Evolutionary conservation across 2,329 filamentous ascomycete species (phyloP), one percentile per base, ranked within the genome.

Genomic region (Nothophaeocryptopus gaeumannii): DNA sequence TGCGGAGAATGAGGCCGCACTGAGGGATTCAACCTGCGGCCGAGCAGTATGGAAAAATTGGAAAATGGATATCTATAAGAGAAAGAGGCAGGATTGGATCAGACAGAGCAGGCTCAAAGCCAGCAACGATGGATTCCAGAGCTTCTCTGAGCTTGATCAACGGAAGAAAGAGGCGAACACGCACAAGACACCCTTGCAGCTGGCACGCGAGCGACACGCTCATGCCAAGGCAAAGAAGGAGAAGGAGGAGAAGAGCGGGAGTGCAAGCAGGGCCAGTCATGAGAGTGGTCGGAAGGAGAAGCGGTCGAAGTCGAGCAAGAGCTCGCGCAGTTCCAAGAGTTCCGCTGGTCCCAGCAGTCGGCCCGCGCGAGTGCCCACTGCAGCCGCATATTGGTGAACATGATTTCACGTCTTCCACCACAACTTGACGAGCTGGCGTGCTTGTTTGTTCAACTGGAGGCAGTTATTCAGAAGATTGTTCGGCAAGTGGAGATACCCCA

Each of bases 1-100:
- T 8, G 71, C 76, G 0, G 72, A 77, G 46, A 76, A 80, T 48
- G 85, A 88, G 63, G 67, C 72, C n/a, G 61, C 70, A 1, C 67
- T 88, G 13, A 77, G 84, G n/a, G 82, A 86, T 50, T 83, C 79
- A 1, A 79, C 78, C 32, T 76, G 82, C 15, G 85, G 85, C 2
- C 73, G 84, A 31, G 82, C 81, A 2, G 84, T 88, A 9, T 88
- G 84, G 84, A 77, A 82, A 56, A 88, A 88, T 62, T 89, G 85
- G 85, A 78, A 76, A 32, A 84, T 88, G 79, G 85, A 89, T 67
- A 68, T 85, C 5, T 88, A 84, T 68, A 85, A 83, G 63, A 74
- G 83, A 26, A 72, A 77, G 45, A 72, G 81, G 35, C 74, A 72
- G 5, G 83, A 86, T 48, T 89, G 85, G 85, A 74, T 83, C 50